These are phyloP conservation scores for Hyaloscypha variabilis DNA, from an alignment of 495 filamentous ascomycete genomes.

Conservation along the genomic window DNA sequence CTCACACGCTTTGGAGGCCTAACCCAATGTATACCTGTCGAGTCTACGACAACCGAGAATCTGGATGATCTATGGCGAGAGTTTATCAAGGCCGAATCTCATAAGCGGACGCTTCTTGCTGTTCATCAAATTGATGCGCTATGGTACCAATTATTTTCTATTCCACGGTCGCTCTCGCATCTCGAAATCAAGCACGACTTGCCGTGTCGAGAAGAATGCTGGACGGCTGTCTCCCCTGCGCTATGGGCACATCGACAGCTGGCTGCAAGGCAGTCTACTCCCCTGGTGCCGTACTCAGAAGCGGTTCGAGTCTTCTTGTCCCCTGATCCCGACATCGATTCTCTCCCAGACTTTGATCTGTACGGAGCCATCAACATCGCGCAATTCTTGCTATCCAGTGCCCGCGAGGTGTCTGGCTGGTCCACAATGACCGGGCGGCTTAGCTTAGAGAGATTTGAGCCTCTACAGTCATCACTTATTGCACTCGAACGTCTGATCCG, in stretches of 20 bases:
- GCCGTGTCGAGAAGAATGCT: slow-evolving; percentile 37
- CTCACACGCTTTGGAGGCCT: slow-evolving; percentile 34
- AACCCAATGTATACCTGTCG: slow-evolving; percentile 32
- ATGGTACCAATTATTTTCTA: slow-evolving; percentile 43
- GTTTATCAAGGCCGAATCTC: slow-evolving; percentile 38
- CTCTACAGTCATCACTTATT: slow-evolving; percentile 37
- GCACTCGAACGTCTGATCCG: slow-evolving; percentile 36
- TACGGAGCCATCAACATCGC: slow-evolving; percentile 43
- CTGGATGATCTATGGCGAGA: slow-evolving; percentile 38
- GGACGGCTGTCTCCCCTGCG: slow-evolving; percentile 35
- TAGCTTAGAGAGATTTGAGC: slow-evolving; percentile 39
- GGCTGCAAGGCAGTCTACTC: slow-evolving; percentile 19
- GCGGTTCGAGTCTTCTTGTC: slow-evolving; percentile 39
- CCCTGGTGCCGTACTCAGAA: slow-evolving; percentile 37
- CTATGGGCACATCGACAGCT: slow-evolving; percentile 42
- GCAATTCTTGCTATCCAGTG: slow-evolving; percentile 42
- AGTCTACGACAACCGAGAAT: slow-evolving; percentile 27
- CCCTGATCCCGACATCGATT: slow-evolving; percentile 26
- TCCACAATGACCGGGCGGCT: slow-evolving; percentile 43
- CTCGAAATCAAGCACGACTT: slow-evolving; percentile 44
- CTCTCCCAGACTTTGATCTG: slow-evolving; percentile 37
- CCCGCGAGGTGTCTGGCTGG: slow-evolving; percentile 43
- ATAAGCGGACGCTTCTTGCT: slow-evolving; percentile 42
- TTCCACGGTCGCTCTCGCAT: slow-evolving; percentile 40
- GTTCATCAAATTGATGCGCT: slow-evolving; percentile 43